phyloP scores from a whole-genome alignment of 2,329 filamentous ascomycete species.

The Allantophomopsis cytisporea region DNA sequence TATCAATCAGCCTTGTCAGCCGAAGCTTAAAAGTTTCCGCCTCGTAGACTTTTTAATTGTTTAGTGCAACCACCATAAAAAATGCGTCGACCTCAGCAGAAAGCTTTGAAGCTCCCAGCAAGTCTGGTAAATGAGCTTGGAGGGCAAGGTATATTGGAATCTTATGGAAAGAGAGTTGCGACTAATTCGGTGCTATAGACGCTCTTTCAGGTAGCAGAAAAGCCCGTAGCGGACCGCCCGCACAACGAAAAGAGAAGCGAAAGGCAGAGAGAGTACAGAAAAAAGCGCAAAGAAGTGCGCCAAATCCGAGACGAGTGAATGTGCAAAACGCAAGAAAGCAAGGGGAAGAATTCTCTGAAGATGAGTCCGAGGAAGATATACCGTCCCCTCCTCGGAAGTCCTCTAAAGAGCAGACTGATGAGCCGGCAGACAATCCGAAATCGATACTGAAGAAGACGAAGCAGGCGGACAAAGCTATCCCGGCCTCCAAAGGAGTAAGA shows the following conservation, averaged over 20 bases:
- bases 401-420: background rate
- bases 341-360: background rate
- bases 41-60: background rate
- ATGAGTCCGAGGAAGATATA: background rate
- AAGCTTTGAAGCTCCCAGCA: slow-evolving; percentile 27
- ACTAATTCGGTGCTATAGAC: slow-evolving; percentile 4
- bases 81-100: slow-evolving; percentile 15
- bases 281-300: slow-evolving; percentile 11
- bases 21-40: background rate
- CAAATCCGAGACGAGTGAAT: slow-evolving; percentile 14
- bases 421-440: slow-evolving; percentile 7
- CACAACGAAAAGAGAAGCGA: slow-evolving; percentile 17
- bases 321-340: slow-evolving; percentile 5
- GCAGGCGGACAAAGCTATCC: slow-evolving; percentile 6
- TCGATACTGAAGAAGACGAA: slow-evolving; percentile 15
- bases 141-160: slow-evolving; percentile 13
- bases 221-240: slow-evolving; percentile 4
- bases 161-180: background rate
- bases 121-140: slow-evolving; percentile 30
- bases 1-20: background rate
- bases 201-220: slow-evolving; percentile 8
- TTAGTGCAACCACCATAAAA: background rate
- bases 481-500: background rate
- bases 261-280: slow-evolving; percentile 17
- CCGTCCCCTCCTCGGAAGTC: background rate